Evolutionary conservation across 768 basidiomycete genomes (phyloP), one percentile per base, ranked within the genome.

Genomic region (Agaricus bisporus): DNA sequence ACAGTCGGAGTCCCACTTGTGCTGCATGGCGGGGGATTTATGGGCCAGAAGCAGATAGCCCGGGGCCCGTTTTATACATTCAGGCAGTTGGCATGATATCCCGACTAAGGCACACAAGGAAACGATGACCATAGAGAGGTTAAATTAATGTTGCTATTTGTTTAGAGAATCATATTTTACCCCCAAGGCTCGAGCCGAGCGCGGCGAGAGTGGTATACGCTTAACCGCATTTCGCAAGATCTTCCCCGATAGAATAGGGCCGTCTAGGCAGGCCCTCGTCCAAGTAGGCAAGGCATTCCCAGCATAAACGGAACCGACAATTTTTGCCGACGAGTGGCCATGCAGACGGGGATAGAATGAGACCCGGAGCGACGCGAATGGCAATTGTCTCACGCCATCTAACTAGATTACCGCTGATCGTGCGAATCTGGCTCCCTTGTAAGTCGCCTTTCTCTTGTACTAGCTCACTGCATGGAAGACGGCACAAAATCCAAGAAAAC

Each of bases 401-500:
- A 17, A 17, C 52, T 37, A 47, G 52, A 28, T 20, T 45, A 56
- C 62, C 69, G 68, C 61, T 62, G 62, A 70, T 70, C 72, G 73
- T 71, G 73, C 63, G 73, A 74, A 70, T 41, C 55, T 60, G 8
- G 17, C 56, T 64, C 55, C 72, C 66, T 51, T 68, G 65, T 71
- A 66, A 54, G 65, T 66, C 53, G 48, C 43, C 52, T 29, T 38
- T 54, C 48, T 41, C 28, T 50, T 32, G 45, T 39, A 44, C 41
- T 47, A 11, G n/a, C 37, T 42, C 20, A 43, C 47, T 29, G 39
- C 59, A 90, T 90, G 86, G 88, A 91, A 68, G 85, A 90, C 70
- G 90, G 89, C 56, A 79, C 85, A 20, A 88, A 84, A 68, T 71
- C 81, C n/a, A 93, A 91, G 68, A 89, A 87, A 69, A 92, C 91